Evolutionary conservation across 441 rosid genomes (phyloP), one percentile per base, ranked within the genome.

Genomic region (Adansonia madagascariensis): DNA sequence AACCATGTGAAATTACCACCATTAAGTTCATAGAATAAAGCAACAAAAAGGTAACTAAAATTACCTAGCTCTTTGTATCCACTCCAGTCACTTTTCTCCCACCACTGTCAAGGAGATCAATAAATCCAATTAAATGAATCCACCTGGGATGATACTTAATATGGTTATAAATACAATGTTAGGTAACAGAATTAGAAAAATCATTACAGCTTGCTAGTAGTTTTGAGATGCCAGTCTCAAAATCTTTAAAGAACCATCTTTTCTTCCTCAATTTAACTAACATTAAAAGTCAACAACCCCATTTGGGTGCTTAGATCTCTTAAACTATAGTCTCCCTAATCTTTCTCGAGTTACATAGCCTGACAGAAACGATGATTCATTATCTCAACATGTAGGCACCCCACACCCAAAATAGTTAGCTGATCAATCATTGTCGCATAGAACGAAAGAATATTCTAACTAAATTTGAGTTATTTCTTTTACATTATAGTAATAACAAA

Each of bases 81-180:
- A 22, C 91, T 94, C 99, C 98, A 96, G 85, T 96, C 90, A 88
- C 99, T 94, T 88, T 96, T 96, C 97, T 96, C 99, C 99, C 99
- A 96, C 99, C 99, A 96, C 99, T 96, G 99, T 85, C 94, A 96
- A 90, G 85, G 82, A 91, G 87, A 94, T 86, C 86, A 92, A 92
- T 77, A 91, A 92, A 93, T 88, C 89, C 86, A 85, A 90, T 92
- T 92, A 90, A 89, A 83, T 52, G 89, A 89, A 86, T 86, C 88
- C 85, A 90, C 91, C 94, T 84, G 87, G 90, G 88, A 85, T 85
- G 87, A 86, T 89, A 84, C 88, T 85, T 78, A 73, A 82, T 75
- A 57, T 65, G 64, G 90, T 86, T 82, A 88, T 84, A 70, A 83
- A 84, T 85, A 79, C 76, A 85, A 88, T 78, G 88, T 68, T 76